These are phyloP conservation scores for Vitrella brassicaformis DNA, from an alignment of 73 alveolate genomes.

Conservation along the genomic window DNA sequence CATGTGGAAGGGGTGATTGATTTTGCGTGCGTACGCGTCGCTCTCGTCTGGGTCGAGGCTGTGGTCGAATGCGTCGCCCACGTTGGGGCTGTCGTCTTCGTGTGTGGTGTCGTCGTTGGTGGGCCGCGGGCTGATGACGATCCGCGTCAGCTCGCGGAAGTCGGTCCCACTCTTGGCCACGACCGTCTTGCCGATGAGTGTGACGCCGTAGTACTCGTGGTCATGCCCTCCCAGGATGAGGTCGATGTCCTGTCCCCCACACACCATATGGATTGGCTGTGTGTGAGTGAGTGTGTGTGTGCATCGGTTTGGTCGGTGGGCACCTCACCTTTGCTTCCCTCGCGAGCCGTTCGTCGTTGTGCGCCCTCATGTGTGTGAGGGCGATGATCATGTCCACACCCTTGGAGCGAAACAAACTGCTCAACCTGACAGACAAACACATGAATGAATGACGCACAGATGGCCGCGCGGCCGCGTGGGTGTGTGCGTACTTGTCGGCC, in stretches of 20 bases:
- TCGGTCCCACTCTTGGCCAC: slow-evolving; percentile 32
- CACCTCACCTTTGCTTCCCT: too few species aligned
- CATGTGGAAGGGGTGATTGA: too few species aligned
- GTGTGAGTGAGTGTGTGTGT: too few species aligned
- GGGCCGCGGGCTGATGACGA: neutral
- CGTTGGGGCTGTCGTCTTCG: too few species aligned
- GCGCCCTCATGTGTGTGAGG: slow-evolving; percentile 50
- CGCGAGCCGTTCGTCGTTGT: slow-evolving; percentile 37
- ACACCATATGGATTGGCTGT: too few species aligned
- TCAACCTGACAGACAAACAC: neutral
- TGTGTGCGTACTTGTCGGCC: slow-evolving; percentile 1
- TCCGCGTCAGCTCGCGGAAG: slow-evolving; percentile 13
- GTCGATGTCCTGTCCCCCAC: neutral
- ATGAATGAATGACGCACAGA: neutral
- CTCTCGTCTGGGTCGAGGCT: too few species aligned
- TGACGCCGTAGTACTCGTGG: neutral
- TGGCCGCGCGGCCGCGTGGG: neutral
- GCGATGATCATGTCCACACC: slow-evolving; percentile 47
- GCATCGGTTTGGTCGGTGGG: too few species aligned
- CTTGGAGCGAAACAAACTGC: neutral
- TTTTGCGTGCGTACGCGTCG: too few species aligned
- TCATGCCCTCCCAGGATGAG: slow-evolving; percentile 7
- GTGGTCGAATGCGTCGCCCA: too few species aligned
- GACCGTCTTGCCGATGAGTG: neutral
- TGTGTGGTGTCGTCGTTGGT: neutral